A percentile compares a stretch with the other conserved stretches of the same genome.
phyloP scores from a whole-genome alignment of 352 stramenopile species.

The Globisporangium nunn region DNA sequence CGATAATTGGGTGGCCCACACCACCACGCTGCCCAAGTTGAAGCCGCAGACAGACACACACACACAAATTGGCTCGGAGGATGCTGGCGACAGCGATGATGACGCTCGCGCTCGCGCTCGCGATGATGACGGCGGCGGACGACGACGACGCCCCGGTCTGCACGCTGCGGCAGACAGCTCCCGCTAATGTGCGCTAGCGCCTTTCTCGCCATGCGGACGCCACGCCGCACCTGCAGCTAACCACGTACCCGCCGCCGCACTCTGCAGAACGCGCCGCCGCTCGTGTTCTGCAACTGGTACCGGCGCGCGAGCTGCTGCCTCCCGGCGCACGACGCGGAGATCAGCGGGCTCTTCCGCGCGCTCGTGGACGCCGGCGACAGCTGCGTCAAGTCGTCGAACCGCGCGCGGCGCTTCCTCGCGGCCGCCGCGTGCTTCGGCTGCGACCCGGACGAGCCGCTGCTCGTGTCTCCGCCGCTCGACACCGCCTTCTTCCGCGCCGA shows the following conservation, averaged over 20 bases:
- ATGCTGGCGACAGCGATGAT: neutral
- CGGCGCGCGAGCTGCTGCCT: constrained; percentile 52
- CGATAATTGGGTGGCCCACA: too few relatives aligned
- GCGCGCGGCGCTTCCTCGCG: constrained; percentile 46
- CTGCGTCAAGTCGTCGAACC: constrained; percentile 69
- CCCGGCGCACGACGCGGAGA: constrained; percentile 56
- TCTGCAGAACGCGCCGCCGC: constrained; percentile 41
- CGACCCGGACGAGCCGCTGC: constrained; percentile 29
- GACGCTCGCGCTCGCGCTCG: neutral
- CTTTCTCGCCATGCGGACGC: too few relatives aligned
- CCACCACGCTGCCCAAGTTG: neutral
- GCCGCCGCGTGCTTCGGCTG: constrained; percentile 38
- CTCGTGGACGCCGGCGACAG: constrained; percentile 56
- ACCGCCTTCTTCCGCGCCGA: constrained; percentile 42
- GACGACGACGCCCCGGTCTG: neutral
- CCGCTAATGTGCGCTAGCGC: neutral
- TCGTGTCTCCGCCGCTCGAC: constrained; percentile 40
- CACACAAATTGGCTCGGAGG: too few relatives aligned
- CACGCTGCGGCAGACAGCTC: neutral
- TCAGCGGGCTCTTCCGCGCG: constrained; percentile 44
- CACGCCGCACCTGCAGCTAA: too few relatives aligned
- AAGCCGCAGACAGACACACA: neutral
- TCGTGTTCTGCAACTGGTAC: constrained; percentile 79
- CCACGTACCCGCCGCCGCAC: neutral
- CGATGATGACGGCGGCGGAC: neutral